phyloP scores from a whole-genome alignment of 306 rosid species.

The Pyrus pyrifolia region DNA sequence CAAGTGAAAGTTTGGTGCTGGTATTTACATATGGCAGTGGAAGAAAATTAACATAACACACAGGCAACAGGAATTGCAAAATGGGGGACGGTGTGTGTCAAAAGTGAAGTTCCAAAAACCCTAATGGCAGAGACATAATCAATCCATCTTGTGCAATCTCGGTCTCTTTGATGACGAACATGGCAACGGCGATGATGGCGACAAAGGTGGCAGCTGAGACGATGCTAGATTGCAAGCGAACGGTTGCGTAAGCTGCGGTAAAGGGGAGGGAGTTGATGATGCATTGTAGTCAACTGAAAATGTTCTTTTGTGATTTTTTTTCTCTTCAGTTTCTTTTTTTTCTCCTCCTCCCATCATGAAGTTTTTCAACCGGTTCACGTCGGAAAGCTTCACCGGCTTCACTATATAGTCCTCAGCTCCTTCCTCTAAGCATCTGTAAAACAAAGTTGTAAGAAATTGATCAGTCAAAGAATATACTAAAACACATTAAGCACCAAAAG shows the following conservation, averaged over 20 bases:
- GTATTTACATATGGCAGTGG: conserved; percentile 12
- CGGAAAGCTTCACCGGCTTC: conserved; percentile 83
- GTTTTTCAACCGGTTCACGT: conserved; percentile 70
- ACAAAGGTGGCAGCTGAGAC: not conserved
- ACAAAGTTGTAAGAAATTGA: not conserved
- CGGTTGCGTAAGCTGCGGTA: conserved; percentile 11
- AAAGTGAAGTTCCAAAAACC: not conserved
- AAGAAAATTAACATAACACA: not conserved
- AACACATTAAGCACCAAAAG: not conserved
- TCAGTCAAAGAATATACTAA: not conserved
- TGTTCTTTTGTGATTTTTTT: conserved; percentile 23
- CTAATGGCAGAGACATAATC: not conserved
- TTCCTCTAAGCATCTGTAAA: conserved; percentile 84
- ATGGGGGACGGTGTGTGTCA: not conserved
- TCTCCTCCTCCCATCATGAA: conserved; percentile 58
- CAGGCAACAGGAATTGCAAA: conserved; percentile 1
- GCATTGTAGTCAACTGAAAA: conserved; percentile 27
- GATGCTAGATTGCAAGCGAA: conserved; percentile 33
- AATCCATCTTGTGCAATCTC: conserved; percentile 29
- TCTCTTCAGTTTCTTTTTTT: conserved; percentile 35
- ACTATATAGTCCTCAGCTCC: conserved; percentile 88
- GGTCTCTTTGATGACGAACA: conserved; percentile 41
- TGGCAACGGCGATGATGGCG: conserved; percentile 15
- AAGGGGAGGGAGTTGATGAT: conserved; percentile 2
- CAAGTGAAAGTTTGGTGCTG: not conserved